Base-by-base conservation (phyloP, 768 basidiomycete genomes). In the Hygrophorus pudorinus region DNA sequence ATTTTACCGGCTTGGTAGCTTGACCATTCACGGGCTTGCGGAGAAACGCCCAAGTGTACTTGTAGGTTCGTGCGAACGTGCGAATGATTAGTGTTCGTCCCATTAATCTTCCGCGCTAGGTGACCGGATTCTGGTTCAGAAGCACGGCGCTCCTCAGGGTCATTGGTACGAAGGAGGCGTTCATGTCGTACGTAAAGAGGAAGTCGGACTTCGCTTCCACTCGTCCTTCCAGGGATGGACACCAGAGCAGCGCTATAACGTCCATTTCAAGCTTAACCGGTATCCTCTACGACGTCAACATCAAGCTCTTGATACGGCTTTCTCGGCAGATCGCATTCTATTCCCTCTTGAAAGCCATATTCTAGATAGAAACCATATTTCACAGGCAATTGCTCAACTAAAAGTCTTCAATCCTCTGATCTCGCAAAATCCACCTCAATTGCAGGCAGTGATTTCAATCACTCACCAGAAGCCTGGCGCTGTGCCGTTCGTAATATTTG, bases 151-250 rank as follows among this genome's bases (percentile, higher is more conserved):
- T 3, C 51, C 53, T 0, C 47, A 57, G 13, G 72, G 70, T 0
- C 66, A 66, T 21, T 81, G 77, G 78, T 77, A 62, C 44, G 71
- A 75, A 56, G 81, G 81, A 11, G 66, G 67, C 31, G 79, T 81
- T 4, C 77, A 79, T 41, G 55, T 65, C 4, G 66, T 80, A 10
- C 67, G 62, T 24, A 58, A 69, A 46, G 59, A 62, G 7, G 65
- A 73, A 57, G 76, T 84, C 6, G 70, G 66, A 1, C 62, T 84
- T 0, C 59, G 65, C 12, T 77, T 82, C 50, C 59, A 68, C 35
- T 36, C 48, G 0, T 63, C 64, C 3, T 83, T 82, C 57, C 49
- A 48, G 16, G 58, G 55, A 5, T 63, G 58, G 53, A 49, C 53
- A 1, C 44, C 57, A 7, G 62, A 63, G 3, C 62, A 67, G 31